Base-by-base conservation (phyloP, 1,284 basidiomycete genomes). In the Tilletia horrida region DNA sequence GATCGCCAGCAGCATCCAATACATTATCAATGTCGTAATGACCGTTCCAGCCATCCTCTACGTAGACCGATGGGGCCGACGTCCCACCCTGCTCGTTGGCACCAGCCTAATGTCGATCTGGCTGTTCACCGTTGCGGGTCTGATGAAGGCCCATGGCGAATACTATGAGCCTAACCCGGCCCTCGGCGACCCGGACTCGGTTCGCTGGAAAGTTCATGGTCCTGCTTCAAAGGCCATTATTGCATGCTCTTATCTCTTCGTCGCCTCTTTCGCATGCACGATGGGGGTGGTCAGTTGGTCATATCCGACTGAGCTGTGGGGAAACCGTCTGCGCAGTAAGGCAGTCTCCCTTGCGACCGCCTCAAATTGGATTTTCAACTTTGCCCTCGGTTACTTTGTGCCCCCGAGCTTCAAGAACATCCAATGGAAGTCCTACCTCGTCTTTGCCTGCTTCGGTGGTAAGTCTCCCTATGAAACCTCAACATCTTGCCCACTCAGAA, bases 1-100 rank as follows among this genome's bases (percentile, higher is more conserved):
- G 43, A 68, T 64, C 31, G 59, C 63, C 3, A 52, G 42, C 29
- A 52, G 48, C 67, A 73, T 75, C 61, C 72, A 71, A 48, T 71
- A 71, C 62, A 66, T 73, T n/a, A 70, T 75, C 69, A 75, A 72
- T 35, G 72, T 75, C 35, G 66, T 73, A 57, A 72, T 72, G 70
- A 75, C 73, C 35, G 63, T 75, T 14, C 73, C 73, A 21, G 73
- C 71, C 18, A 62, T 74, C 11, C 63, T 74, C 55, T 73, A 62
- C 35, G 44, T 74, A 57, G 73, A 74, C 63, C 63, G 63, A 67
- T 73, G 71, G 73, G 73, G 71, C 21, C 68, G 73, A 47, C 71
- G 72, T 13, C 73, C 71, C 27, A 74, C 71, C 43, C 66, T 74
- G 1, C 62, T 74, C 23, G 40, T 70, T 40, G 73, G 73, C 45